Evolutionary conservation across 2,329 filamentous ascomycete genomes (phyloP).

Genomic region (Sporothrix pseudoabietina): DNA sequence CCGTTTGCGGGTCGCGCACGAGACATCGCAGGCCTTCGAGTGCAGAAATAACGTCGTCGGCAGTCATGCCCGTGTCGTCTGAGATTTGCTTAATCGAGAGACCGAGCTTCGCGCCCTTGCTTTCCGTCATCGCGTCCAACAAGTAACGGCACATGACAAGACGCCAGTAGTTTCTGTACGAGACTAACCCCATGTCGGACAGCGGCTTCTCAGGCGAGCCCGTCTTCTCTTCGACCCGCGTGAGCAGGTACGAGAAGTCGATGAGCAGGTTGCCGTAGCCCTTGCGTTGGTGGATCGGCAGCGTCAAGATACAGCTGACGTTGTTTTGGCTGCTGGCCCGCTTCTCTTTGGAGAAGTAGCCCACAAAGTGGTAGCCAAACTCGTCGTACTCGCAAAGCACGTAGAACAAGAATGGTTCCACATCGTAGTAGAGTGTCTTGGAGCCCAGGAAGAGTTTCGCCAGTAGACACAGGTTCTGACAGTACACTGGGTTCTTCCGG

Average conservation of each 20-base stretch:
- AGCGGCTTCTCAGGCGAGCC: slow-evolving; percentile 96
- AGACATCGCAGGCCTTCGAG: slow-evolving; percentile 87
- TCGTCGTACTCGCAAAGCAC: slow-evolving; percentile 94
- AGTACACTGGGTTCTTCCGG: slow-evolving; percentile 96
- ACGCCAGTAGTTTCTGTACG: slow-evolving; percentile 97
- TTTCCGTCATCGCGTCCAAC: slow-evolving; percentile 55
- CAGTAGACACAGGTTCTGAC: slow-evolving; percentile 92
- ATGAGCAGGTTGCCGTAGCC: slow-evolving; percentile 96
- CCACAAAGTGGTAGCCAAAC: slow-evolving; percentile 91
- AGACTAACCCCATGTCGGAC: slow-evolving; percentile 96
- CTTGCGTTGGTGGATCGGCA: slow-evolving; percentile 95
- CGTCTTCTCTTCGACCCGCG: slow-evolving; percentile 87
- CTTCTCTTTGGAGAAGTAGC: slow-evolving; percentile 99
- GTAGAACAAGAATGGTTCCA: slow-evolving; percentile 96
- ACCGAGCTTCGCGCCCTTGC: slow-evolving; percentile 48
- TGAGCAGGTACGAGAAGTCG: slow-evolving; percentile 96
- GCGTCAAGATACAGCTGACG: slow-evolving; percentile 92
- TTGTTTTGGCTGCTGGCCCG: slow-evolving; percentile 93
- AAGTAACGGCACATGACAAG: slow-evolving; percentile 84
- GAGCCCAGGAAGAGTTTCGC: slow-evolving; percentile 98
- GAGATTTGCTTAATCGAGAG: slow-evolving; percentile 71
- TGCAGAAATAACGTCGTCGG: slow-evolving; percentile 93
- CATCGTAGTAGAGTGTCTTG: slow-evolving; percentile 97
- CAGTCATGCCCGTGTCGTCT: slow-evolving; percentile 88
- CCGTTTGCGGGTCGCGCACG: slow-evolving; percentile 85